Percentiles rank a stretch among this genome's conserved stretches.
Conservation (phyloP, 2,329 filamentous ascomycete genomes). For the Colletotrichum costaricense region DNA sequence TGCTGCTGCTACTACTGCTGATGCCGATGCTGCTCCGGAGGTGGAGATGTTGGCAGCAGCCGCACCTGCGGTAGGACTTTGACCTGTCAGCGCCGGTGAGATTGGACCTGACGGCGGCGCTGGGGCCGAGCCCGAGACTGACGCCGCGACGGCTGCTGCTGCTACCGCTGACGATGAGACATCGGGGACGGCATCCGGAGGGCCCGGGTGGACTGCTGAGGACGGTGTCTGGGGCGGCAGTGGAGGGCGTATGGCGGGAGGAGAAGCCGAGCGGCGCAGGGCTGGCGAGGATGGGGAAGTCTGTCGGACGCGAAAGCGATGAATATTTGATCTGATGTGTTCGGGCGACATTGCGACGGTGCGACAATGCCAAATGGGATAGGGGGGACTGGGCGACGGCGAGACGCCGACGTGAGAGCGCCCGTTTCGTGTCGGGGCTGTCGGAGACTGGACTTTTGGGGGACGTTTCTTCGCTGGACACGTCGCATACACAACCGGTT, state of each 20-base stretch:
- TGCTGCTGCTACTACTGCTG: not conserved
- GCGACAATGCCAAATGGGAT: not conserved
- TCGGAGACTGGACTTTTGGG: not conserved
- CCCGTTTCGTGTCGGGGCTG: slow-evolving; percentile 19
- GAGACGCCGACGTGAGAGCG: slow-evolving; percentile 22
- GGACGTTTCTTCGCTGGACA: not conserved
- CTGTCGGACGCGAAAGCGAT: slow-evolving; percentile 43
- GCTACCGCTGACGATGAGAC: slow-evolving; percentile 8
- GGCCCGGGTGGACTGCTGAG: not conserved
- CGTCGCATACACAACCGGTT: slow-evolving; percentile 5
- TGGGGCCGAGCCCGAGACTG: not conserved
- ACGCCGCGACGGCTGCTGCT: not conserved
- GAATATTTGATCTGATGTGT: slow-evolving; percentile 39
- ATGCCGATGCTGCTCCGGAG: slow-evolving; percentile 36
- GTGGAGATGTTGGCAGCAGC: slow-evolving; percentile 39
- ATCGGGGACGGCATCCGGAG: not conserved
- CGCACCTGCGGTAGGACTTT: not conserved
- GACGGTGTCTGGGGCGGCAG: slow-evolving; percentile 2
- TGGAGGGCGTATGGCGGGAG: slow-evolving; percentile 18
- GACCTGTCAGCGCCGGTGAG: slow-evolving; percentile 8
- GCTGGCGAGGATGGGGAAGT: slow-evolving; percentile 33
- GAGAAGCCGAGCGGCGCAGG: slow-evolving; percentile 39
- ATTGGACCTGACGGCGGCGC: not conserved
- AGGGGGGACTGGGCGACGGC: slow-evolving; percentile 9
- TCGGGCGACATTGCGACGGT: slow-evolving; percentile 34